These are phyloP conservation scores for Vaccinium myrtillus DNA, from an alignment of 148 eudicot genomes.

Conservation along the genomic window DNA sequence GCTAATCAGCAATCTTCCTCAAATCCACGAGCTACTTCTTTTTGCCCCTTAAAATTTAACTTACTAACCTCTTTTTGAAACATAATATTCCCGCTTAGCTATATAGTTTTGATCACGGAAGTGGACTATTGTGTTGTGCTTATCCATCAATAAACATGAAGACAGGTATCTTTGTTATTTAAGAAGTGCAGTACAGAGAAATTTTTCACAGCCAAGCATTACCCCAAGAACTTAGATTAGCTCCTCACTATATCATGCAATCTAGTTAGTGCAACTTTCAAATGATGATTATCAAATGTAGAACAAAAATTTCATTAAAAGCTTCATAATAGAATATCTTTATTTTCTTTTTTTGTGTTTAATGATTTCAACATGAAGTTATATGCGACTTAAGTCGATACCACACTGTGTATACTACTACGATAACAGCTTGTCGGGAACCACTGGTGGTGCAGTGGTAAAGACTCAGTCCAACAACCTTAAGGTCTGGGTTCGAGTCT, in stretches of 20 bases:
- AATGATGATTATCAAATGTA: neutral
- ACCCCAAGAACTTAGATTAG: neutral
- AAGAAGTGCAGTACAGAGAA: neutral
- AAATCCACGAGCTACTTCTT: neutral
- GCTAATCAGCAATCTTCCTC: neutral
- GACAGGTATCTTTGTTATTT: neutral
- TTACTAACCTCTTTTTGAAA: neutral
- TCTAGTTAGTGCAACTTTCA: neutral
- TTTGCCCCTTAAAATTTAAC: neutral
- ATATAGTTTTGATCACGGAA: slow-evolving; percentile 2
- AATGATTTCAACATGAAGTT: neutral
- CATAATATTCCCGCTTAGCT: neutral
- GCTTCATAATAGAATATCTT: neutral
- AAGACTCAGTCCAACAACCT: too few relatives aligned
- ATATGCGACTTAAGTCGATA: neutral
- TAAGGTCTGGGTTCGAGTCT: too few relatives aligned
- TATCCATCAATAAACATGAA: neutral
- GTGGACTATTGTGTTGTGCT: neutral
- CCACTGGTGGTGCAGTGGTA: too few relatives aligned
- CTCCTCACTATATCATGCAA: neutral
- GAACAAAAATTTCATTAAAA: too few relatives aligned
- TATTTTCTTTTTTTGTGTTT: neutral
- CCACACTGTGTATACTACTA: neutral
- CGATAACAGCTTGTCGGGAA: too few relatives aligned
- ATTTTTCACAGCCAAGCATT: neutral